Evolutionary conservation across 176 grass and related monocot species (phyloP).

Genomic region (Oryza brachyantha): DNA sequence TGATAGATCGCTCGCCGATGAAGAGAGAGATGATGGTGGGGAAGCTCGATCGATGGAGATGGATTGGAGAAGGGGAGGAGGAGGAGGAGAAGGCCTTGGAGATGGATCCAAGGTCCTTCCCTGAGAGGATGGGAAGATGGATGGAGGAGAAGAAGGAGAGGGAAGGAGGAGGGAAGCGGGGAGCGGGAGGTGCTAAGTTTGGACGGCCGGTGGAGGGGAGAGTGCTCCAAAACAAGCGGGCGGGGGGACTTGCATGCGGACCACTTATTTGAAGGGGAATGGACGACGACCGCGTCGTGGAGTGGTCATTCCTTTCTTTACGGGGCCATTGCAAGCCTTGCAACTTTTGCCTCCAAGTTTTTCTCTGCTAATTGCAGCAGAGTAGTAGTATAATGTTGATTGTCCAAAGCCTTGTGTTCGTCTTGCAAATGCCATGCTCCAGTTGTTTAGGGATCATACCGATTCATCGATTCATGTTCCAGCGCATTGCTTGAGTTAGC

Average conservation of each 20-base stretch:
- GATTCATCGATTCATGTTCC: too few relatives aligned
- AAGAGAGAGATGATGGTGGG: too few relatives aligned
- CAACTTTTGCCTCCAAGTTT: too few relatives aligned
- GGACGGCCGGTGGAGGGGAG: slow-evolving; percentile 11
- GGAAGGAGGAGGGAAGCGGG: slow-evolving; percentile 32
- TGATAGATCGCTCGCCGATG: too few relatives aligned
- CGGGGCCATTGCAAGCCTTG: slow-evolving; percentile 3
- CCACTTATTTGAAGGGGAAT: slow-evolving; percentile 3
- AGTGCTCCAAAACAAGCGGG: slow-evolving; percentile 11
- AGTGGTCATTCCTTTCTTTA: not conserved
- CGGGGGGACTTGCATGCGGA: slow-evolving; percentile 41
- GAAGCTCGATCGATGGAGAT: not conserved
- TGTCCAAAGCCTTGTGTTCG: too few relatives aligned
- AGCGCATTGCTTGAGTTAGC: too few relatives aligned
- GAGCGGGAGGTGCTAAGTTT: slow-evolving; percentile 37
- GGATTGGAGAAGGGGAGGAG: not conserved
- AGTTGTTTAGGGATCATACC: too few relatives aligned
- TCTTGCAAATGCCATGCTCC: too few relatives aligned
- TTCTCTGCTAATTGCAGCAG: too few relatives aligned
- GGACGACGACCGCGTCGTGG: not conserved
- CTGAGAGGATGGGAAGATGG: slow-evolving; percentile 34
- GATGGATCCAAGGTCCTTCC: slow-evolving; percentile 51
- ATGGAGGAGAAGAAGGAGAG: slow-evolving; percentile 35
- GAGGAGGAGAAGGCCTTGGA: slow-evolving; percentile 47
- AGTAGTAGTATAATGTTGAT: too few relatives aligned